Evolutionary conservation across 1,139 yeast genomes (phyloP).

Genomic region (Debaryomycetaceae sp.): DNA sequence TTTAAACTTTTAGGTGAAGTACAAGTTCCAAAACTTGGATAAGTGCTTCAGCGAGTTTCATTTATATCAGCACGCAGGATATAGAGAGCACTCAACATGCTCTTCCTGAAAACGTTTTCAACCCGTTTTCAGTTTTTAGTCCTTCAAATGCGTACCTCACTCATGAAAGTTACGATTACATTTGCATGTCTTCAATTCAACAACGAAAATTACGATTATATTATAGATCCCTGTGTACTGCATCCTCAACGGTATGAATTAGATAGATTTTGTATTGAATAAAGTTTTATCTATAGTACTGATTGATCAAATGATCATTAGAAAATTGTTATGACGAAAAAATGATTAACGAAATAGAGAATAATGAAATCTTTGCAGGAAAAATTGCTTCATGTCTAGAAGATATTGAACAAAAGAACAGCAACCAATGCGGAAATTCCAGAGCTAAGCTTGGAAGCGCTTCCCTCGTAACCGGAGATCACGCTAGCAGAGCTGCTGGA

Average conservation of each 20-base stretch:
- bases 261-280: conserved; percentile 1
- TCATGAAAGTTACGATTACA: conserved; percentile 1
- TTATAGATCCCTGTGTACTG: conserved; percentile 13
- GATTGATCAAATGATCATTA: background rate
- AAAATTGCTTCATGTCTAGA: background rate
- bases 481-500: background rate
- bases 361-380: background rate
- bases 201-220: conserved; percentile 13
- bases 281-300: background rate
- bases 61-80: conserved; percentile 19
- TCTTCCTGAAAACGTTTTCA: conserved; percentile 15
- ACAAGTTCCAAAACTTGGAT: conserved; percentile 15
- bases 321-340: background rate
- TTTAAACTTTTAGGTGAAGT: conserved; percentile 37
- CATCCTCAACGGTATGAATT: conserved; percentile 36
- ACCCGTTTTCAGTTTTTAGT: conserved; percentile 10
- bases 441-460: background rate
- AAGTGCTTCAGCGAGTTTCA: conserved; percentile 2
- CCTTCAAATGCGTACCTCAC: conserved; percentile 5
- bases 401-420: background rate
- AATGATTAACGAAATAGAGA: background rate
- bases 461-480: background rate
- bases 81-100: conserved; percentile 27
- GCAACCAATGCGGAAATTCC: background rate
- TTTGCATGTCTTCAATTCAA: conserved; percentile 23